A percentile compares a stretch with the other conserved stretches of the same genome.
These are phyloP conservation scores for Magnaporthales sp. DNA, from an alignment of 2,329 filamentous ascomycete genomes.

Conservation along the genomic window DNA sequence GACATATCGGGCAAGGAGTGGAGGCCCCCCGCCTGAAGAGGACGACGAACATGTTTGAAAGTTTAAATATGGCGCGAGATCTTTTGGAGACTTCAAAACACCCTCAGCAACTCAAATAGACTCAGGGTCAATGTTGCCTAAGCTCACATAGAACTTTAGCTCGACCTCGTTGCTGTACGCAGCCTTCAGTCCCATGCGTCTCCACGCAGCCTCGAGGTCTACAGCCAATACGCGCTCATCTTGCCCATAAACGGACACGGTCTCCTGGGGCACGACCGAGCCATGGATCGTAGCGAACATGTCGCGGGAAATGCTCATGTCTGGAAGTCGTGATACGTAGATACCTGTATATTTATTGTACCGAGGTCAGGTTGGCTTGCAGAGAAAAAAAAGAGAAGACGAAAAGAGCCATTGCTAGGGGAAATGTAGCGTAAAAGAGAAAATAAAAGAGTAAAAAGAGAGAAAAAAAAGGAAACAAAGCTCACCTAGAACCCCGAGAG, in stretches of 20 bases:
- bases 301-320: slow-evolving; percentile 50
- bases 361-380: not conserved
- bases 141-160: slow-evolving; percentile 50
- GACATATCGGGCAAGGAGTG: not conserved
- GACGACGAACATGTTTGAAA: not conserved
- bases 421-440: too few relatives aligned
- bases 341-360: slow-evolving; percentile 42
- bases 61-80: not conserved
- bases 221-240: slow-evolving; percentile 60
- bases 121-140: not conserved
- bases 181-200: slow-evolving; percentile 56
- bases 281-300: slow-evolving; percentile 71
- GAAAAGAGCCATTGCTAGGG: slow-evolving; percentile 6
- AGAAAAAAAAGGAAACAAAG: slow-evolving; percentile 1
- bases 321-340: slow-evolving; percentile 63
- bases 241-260: slow-evolving; percentile 48
- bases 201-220: slow-evolving; percentile 71
- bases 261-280: slow-evolving; percentile 56
- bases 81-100: not conserved
- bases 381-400: not conserved
- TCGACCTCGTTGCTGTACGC: slow-evolving; percentile 76
- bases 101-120: not conserved
- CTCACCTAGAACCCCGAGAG: slow-evolving; percentile 64
- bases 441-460: too few relatives aligned
- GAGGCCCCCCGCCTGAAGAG: not conserved